phyloP scores from a whole-genome alignment of 345 rosid genomes.

The Sisymbrium altissimum region DNA sequence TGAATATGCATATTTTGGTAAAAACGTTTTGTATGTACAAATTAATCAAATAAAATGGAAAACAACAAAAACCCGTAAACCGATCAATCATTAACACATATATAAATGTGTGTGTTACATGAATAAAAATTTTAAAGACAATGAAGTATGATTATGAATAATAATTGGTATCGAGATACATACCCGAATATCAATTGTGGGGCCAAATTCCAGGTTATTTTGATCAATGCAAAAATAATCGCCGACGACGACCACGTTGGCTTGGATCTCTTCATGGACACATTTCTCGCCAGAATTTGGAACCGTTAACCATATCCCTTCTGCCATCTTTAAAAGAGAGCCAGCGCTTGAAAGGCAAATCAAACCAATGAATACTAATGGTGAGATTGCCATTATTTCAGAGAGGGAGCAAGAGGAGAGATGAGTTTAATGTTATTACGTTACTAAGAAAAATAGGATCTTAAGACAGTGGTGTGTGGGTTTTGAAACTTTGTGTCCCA shows the following conservation, averaged over 20 bases:
- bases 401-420: background rate
- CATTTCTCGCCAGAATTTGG: slow-evolving; percentile 22
- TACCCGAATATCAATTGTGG: slow-evolving; percentile 26
- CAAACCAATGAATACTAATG: slow-evolving; percentile 10
- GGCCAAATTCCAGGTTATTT: slow-evolving; percentile 15
- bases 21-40: too few relatives aligned
- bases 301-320: slow-evolving; percentile 31
- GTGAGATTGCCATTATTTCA: slow-evolving; percentile 22
- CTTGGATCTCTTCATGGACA: slow-evolving; percentile 22
- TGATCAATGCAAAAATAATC: slow-evolving; percentile 21
- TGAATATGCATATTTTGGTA: background rate
- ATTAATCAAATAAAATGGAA: background rate
- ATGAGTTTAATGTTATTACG: background rate
- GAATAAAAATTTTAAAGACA: background rate
- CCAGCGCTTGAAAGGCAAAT: slow-evolving; percentile 11
- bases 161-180: background rate
- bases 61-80: background rate
- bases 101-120: too few relatives aligned
- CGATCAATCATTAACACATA: background rate
- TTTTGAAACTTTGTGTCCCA: background rate
- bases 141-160: background rate
- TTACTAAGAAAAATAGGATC: background rate
- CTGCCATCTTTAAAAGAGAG: slow-evolving; percentile 3
- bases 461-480: slow-evolving; percentile 4
- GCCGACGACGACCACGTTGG: slow-evolving; percentile 20